These are phyloP conservation scores for Antitrichia curtipendula DNA, from an alignment of 225 moss, liverwort and hornwort species.

Conservation along the genomic window DNA sequence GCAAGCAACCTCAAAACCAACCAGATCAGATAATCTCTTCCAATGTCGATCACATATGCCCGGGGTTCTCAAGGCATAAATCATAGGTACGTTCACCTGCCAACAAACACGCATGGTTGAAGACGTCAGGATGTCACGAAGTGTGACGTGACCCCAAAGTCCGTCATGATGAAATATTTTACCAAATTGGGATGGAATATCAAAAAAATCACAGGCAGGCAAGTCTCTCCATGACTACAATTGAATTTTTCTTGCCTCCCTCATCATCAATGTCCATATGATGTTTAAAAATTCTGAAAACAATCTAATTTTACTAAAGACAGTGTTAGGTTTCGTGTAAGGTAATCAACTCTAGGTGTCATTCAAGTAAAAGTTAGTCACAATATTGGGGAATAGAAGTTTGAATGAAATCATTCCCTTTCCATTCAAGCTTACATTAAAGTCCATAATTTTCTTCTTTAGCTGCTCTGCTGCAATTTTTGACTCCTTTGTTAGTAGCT, in stretches of 20 bases:
- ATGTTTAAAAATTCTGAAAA: rapidly evolving
- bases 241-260: no score
- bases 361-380: background rate
- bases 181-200: no score
- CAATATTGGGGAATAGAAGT: rapidly evolving
- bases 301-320: background rate
- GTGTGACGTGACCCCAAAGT: no score
- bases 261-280: background rate
- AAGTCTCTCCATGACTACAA: background rate
- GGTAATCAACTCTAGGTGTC: background rate
- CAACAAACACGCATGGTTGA: background rate
- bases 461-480: conserved; percentile 32
- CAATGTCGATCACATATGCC: conserved; percentile 68
- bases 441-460: conserved; percentile 10
- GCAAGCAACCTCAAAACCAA: conserved; percentile 41
- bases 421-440: conserved; percentile 17
- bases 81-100: conserved; percentile 49
- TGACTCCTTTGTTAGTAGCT: conserved; percentile 21
- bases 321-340: rapidly evolving
- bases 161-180: no score
- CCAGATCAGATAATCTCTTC: conserved; percentile 31
- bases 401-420: no score
- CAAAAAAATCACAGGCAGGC: background rate
- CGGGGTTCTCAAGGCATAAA: conserved; percentile 41
- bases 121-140: no score